These are phyloP conservation scores for Corynascus novoguineensis DNA, from an alignment of 495 filamentous ascomycete species.

Conservation along the genomic window DNA sequence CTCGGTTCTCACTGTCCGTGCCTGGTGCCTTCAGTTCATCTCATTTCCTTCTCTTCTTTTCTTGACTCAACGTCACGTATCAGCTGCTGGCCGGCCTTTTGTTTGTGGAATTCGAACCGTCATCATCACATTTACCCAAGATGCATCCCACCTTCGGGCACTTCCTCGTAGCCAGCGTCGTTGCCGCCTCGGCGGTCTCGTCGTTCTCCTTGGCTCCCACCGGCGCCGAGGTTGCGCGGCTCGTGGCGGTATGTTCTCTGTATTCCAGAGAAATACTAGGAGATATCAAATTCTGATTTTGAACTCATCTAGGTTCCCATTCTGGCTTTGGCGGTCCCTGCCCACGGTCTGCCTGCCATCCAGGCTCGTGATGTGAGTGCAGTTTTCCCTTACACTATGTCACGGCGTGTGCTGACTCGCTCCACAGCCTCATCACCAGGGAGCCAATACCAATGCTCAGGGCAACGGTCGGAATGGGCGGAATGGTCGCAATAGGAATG, in stretches of 20 bases:
- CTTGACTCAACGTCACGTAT: conserved; percentile 1
- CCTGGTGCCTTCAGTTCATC: neutral
- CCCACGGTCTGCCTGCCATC: neutral
- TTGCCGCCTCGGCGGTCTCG: conserved; percentile 5
- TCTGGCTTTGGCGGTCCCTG: conserved; percentile 1
- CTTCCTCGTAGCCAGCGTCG: conserved; percentile 1
- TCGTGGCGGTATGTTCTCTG: conserved; percentile 1
- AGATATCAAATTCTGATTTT: neutral
- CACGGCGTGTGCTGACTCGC: neutral
- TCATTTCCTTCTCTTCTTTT: neutral
- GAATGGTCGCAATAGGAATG: neutral
- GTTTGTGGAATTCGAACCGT: too few species aligned
- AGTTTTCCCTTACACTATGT: neutral
- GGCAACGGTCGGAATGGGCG: neutral
- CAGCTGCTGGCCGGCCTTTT: conserved; percentile 2
- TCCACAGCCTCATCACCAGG: neutral
- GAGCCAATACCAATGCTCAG: neutral
- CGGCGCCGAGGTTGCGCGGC: neutral
- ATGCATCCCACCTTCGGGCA: conserved; percentile 6
- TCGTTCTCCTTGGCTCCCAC: neutral
- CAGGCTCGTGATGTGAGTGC: conserved; percentile 1
- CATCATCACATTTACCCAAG: neutral
- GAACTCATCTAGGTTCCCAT: neutral
- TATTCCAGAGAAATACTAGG: neutral
- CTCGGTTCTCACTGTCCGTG: neutral